phyloP scores from a whole-genome alignment of 2,329 filamentous ascomycete genomes.

The Phialophora verrucosa region DNA sequence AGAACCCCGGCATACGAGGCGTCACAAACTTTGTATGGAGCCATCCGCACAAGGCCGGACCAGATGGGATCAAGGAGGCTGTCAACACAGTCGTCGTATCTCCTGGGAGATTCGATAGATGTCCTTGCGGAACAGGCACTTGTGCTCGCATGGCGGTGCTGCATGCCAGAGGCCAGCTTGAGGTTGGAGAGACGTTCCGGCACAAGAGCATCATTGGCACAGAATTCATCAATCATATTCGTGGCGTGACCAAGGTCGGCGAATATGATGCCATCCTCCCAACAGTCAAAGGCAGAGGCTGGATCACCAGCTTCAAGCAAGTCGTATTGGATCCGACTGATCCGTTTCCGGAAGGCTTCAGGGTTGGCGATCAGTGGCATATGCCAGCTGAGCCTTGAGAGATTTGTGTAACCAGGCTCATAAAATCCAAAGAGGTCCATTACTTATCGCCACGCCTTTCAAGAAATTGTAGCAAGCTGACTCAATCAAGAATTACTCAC shows the following conservation, averaged over 20 bases:
- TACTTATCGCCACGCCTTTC: background rate
- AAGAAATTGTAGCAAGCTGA: background rate
- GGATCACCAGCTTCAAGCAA: constrained; percentile 55
- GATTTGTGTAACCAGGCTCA: background rate
- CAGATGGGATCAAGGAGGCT: constrained; percentile 42
- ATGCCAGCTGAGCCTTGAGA: background rate
- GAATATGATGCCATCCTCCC: constrained; percentile 50
- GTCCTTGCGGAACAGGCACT: constrained; percentile 56
- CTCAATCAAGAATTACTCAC: background rate
- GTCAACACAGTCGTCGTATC: constrained; percentile 53
- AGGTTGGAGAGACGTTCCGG: constrained; percentile 47
- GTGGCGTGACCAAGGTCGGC: constrained; percentile 48
- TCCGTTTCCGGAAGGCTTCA: constrained; percentile 53
- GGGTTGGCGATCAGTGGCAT: constrained; percentile 44
- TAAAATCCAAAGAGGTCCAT: background rate
- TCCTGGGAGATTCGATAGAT: constrained; percentile 54
- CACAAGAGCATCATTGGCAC: constrained; percentile 54
- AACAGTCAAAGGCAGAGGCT: constrained; percentile 52
- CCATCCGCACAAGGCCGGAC: constrained; percentile 41
- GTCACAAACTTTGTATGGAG: constrained; percentile 51
- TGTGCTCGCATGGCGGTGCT: constrained; percentile 53
- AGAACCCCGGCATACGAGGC: constrained; percentile 51
- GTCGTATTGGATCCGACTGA: constrained; percentile 53
- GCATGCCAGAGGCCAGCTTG: constrained; percentile 50
- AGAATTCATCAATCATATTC: constrained; percentile 50